phyloP scores from a whole-genome alignment of 2,329 filamentous ascomycete genomes.

The Metarhizium album region DNA sequence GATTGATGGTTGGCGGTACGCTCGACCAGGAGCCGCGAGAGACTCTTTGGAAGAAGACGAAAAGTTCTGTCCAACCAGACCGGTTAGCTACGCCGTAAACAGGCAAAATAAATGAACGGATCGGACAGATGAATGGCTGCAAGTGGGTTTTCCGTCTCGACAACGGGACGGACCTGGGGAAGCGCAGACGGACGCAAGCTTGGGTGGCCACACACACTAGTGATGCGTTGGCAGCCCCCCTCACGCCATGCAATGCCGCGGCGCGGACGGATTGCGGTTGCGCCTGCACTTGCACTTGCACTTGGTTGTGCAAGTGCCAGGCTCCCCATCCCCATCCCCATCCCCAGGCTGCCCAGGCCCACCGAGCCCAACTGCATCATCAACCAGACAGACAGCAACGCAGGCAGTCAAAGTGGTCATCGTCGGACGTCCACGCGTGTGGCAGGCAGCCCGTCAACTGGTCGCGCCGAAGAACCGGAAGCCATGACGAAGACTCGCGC shows the following conservation, averaged over 20 bases:
- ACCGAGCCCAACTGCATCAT: slow-evolving; percentile 10
- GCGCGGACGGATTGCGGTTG: too few species aligned
- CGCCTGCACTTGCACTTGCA: too few species aligned
- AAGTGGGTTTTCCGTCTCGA: background rate
- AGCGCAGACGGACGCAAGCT: slow-evolving; percentile 11
- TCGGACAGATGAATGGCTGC: background rate
- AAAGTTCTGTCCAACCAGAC: background rate
- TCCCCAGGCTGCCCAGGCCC: slow-evolving; percentile 11
- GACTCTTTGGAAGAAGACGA: background rate
- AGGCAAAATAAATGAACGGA: background rate
- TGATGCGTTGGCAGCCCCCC: slow-evolving; percentile 28
- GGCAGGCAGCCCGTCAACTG: background rate
- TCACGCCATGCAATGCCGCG: slow-evolving; percentile 38
- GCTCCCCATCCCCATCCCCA: too few species aligned
- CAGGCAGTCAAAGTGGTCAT: slow-evolving; percentile 9
- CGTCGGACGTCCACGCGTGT: slow-evolving; percentile 6
- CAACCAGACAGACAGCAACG: slow-evolving; percentile 10
- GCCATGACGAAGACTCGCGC: background rate
- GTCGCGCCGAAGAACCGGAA: background rate
- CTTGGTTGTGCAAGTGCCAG: too few species aligned
- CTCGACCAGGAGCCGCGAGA: background rate
- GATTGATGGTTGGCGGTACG: too few species aligned
- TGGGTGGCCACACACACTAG: slow-evolving; percentile 24
- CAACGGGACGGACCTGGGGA: background rate
- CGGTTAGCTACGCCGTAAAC: background rate